Evolutionary conservation across 352 stramenopile genomes (phyloP), one percentile per base, ranked within the genome.

Genomic region (Phytophthora tubulina): DNA sequence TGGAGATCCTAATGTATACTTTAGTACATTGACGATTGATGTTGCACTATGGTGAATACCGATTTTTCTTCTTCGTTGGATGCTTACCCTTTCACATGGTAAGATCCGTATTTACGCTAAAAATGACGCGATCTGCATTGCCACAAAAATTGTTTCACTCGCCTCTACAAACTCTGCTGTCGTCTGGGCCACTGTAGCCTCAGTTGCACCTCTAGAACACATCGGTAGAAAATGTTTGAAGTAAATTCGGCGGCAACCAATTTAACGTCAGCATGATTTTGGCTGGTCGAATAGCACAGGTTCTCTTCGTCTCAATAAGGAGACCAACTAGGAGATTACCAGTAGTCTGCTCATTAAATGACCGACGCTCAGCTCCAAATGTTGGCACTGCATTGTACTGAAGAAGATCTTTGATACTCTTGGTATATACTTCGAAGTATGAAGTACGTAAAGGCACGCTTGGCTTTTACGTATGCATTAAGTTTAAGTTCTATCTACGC

Each of bases 401-500:
- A 27, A 27, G 21, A 27, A 1, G 21, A 27, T 27, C 21, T 27
- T 27, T 27, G 21, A 27, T 27, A 27, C 21, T 0, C 15, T 46
- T 9, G 15, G 39, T 45, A 45, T 2, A 45, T 27, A 6, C 0
- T 27, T 54, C 2, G 9, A 36, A 30, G 6, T 54, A 54, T 27
- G 2, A 39, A 39, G 13, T 54, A 54, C 30, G 15, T 27, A 39
- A 54, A 4, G 6, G 41, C 41, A 46, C n/a, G 3, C 14, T 46
- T 39, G 31, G 48, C 30, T 54, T 39, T 39, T 54, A 54, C 48
- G 30, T 14, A 33, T 56, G 44, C 44, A 48, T 57, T 65, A 32
- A 57, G n/a, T 32, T 65, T 56, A 59, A 65, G 1, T 57, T 51
- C 27, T 67, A 67, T 27, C 46, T 67, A 67, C 17, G 21, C 32